Conservation (phyloP, 1,139 yeast genomes). For the Candida sp. region DNA sequence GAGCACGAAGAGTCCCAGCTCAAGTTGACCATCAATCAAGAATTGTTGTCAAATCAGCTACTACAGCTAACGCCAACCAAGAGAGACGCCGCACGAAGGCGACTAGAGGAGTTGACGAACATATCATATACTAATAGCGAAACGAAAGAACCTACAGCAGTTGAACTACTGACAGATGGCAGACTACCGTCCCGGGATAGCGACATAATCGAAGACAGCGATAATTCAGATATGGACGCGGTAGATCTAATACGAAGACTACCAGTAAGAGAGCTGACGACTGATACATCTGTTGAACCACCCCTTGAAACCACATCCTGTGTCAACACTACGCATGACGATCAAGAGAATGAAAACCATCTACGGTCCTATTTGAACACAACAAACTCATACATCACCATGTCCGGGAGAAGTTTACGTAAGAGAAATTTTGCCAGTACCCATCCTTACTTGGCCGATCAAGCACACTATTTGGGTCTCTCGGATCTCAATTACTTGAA, state of each 20-base stretch:
- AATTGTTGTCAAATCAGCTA: constrained; percentile 8
- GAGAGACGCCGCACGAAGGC: constrained; percentile 3
- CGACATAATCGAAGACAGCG: constrained; percentile 10
- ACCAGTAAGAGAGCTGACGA: neutral
- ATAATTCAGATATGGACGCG: constrained; percentile 8
- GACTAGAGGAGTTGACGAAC: constrained; percentile 4
- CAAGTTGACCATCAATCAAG: constrained; percentile 4
- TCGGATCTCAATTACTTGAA: constrained; percentile 40
- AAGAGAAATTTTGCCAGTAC: constrained; percentile 51
- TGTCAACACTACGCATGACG: constrained; percentile 2
- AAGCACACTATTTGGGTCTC: constrained; percentile 49
- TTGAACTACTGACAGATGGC: neutral
- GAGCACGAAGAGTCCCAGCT: constrained; percentile 15
- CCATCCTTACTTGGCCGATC: constrained; percentile 53
- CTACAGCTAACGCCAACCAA: constrained; percentile 9
- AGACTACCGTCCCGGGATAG: neutral
- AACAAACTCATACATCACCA: constrained; percentile 4
- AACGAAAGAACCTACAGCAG: neutral
- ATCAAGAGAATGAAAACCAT: constrained; percentile 16
- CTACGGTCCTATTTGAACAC: constrained; percentile 17
- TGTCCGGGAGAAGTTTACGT: constrained; percentile 37
- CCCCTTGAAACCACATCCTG: too few species aligned
- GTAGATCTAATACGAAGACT: constrained; percentile 5
- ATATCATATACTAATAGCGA: neutral
- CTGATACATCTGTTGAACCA: neutral